Conservation (phyloP, 805 yeast genomes). For the Isabelozyma heimii region DNA sequence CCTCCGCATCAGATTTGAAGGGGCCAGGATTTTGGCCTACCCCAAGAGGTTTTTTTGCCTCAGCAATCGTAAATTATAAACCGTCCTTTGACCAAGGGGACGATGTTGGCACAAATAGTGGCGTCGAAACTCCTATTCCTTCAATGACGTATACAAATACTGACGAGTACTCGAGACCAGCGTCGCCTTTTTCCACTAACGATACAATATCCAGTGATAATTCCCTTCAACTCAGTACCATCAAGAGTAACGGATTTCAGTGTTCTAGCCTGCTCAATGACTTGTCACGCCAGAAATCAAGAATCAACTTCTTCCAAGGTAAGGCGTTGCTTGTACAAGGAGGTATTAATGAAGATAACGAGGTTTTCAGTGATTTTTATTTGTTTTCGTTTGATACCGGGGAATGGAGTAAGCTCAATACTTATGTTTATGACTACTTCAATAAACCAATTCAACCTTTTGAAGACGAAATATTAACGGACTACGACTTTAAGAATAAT, state of each 20-base stretch:
- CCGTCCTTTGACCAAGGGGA: conserved; percentile 16
- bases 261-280: neutral
- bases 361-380: conserved; percentile 32
- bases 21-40: conserved; percentile 20
- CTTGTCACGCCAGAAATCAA: conserved; percentile 4
- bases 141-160: neutral
- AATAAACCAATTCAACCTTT: conserved; percentile 20
- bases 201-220: neutral
- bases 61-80: conserved; percentile 22
- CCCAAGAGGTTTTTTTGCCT: conserved; percentile 41
- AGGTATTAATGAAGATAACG: conserved; percentile 29
- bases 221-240: conserved; percentile 2
- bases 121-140: neutral
- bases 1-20: neutral
- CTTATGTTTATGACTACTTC: conserved; percentile 36
- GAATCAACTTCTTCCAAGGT: conserved; percentile 19
- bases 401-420: conserved; percentile 30
- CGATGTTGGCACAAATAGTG: conserved; percentile 1
- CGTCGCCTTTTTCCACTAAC: neutral
- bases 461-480: conserved; percentile 27
- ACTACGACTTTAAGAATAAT: conserved; percentile 15
- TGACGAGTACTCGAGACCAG: neutral
- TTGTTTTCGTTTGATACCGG: conserved; percentile 31
- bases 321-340: conserved; percentile 39
- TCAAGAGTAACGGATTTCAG: neutral